Percentiles rank a stretch among this genome's conserved stretches.
Evolutionary conservation across 2,329 filamentous ascomycete genomes (phyloP).

Genomic region (Ascochyta koolunga): DNA sequence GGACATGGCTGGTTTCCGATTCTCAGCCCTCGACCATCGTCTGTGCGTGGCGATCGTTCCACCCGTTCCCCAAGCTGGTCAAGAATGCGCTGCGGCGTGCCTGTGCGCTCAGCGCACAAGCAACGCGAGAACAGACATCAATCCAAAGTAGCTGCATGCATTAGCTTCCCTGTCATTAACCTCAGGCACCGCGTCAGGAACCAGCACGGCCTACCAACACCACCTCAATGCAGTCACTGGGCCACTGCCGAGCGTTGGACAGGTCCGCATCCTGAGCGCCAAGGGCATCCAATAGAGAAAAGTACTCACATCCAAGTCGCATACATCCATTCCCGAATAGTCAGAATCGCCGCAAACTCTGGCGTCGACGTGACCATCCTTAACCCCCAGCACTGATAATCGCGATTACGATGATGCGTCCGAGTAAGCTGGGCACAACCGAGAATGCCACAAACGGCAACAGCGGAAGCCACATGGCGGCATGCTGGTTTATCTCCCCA

Average conservation of each 20-base stretch:
- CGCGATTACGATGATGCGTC: constrained; percentile 48
- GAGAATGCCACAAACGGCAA: constrained; percentile 51
- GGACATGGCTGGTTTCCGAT: constrained; percentile 5
- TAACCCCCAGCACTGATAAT: constrained; percentile 47
- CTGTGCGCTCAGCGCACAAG: constrained; percentile 39
- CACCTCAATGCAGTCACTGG: background rate
- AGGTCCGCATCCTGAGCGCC: background rate
- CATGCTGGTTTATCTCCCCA: constrained; percentile 28
- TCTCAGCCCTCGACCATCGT: constrained; percentile 6
- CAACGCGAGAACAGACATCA: constrained; percentile 50
- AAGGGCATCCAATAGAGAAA: constrained; percentile 14
- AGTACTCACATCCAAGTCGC: constrained; percentile 50
- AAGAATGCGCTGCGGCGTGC: constrained; percentile 15
- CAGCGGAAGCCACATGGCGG: constrained; percentile 45
- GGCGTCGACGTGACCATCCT: constrained; percentile 43
- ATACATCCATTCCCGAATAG: constrained; percentile 48
- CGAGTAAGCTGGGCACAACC: constrained; percentile 51
- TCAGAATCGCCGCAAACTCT: constrained; percentile 44
- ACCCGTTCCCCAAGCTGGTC: constrained; percentile 12
- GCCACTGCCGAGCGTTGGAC: background rate
- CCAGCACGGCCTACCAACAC: background rate
- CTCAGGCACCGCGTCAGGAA: constrained; percentile 18
- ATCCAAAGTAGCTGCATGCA: constrained; percentile 49
- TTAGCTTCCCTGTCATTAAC: constrained; percentile 33
- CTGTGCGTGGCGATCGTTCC: constrained; percentile 18